Base-by-base conservation (phyloP, 441 rosid species). In the Gossypium gossypioides region DNA sequence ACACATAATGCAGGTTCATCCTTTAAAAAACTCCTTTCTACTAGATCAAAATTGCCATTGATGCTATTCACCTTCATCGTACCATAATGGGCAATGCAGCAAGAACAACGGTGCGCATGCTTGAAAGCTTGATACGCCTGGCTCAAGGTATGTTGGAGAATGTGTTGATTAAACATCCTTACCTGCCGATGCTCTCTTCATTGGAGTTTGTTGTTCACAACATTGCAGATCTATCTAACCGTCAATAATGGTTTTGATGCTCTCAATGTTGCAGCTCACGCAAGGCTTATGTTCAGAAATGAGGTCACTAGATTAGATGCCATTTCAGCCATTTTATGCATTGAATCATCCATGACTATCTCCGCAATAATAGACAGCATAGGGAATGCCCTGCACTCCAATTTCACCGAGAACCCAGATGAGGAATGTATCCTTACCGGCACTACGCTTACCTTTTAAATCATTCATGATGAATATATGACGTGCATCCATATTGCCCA, bases 91-190 rank as follows among this genome's bases (percentile, higher is more conserved):
- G 76, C 34, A 61, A 72, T 81, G 80, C 84, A 95, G 99, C 97
- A 42, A 89, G 97, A 77, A 95, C 96, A 77, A 95, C 97, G 3
- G 94, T 92, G 79, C 91, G 96, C 71, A 95, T 95, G 99, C 79
- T 95, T 74, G 98, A 95, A 87, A 95, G 98, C 85, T 82, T 95
- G 85, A 91, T 92, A 68, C 93, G 97, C 80, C 82, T 95, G 21
- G 97, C 97, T 75, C 98, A 95, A 95, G 98, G 96, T 92, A 81
- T 68, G 73, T 61, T 73, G 18, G 13, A 3, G 27, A 59, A 18
- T n/a, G 18, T n/a, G 18, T 8, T 48, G 48, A 63, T 19, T 50
- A 12, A 62, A 18, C 7, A 48, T 50, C 51, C 60, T 62, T 60
- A 61, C 52, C 52, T 19, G 42, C 24, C 4, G 13, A 24, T 5